phyloP scores from a whole-genome alignment of 2,329 filamentous ascomycete genomes.

The Colletotrichum chrysophilum region DNA sequence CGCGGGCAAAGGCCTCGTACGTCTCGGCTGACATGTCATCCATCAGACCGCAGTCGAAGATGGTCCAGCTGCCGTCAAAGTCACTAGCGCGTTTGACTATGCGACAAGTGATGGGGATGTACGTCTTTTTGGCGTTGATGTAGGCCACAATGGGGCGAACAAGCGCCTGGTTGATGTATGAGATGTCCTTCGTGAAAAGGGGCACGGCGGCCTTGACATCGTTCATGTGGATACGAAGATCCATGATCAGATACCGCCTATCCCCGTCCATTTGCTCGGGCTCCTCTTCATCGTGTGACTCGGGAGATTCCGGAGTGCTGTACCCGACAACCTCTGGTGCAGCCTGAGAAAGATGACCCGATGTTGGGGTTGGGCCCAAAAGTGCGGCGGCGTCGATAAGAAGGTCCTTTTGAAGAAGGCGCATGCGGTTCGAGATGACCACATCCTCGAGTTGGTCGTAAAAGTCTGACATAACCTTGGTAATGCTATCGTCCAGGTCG shows the following conservation, averaged over 20 bases:
- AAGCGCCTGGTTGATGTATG: slow-evolving; percentile 94
- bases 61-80: slow-evolving; percentile 94
- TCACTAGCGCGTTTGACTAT: slow-evolving; percentile 89
- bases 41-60: slow-evolving; percentile 93
- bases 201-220: slow-evolving; percentile 93
- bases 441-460: slow-evolving; percentile 96
- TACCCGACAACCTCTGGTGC: not conserved
- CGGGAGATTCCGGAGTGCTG: not conserved
- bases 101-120: slow-evolving; percentile 93
- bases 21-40: slow-evolving; percentile 92
- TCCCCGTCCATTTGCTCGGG: slow-evolving; percentile 50
- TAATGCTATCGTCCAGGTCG: slow-evolving; percentile 86
- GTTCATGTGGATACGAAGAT: slow-evolving; percentile 93
- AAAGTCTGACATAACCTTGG: slow-evolving; percentile 95
- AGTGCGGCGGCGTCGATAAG: slow-evolving; percentile 25
- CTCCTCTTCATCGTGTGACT: not conserved
- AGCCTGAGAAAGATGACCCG: slow-evolving; percentile 37
- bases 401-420: slow-evolving; percentile 57
- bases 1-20: slow-evolving; percentile 90
- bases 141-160: slow-evolving; percentile 97
- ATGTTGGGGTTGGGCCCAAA: slow-evolving; percentile 30
- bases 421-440: slow-evolving; percentile 78
- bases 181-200: slow-evolving; percentile 88
- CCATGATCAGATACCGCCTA: slow-evolving; percentile 87
- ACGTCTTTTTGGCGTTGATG: slow-evolving; percentile 93